A percentile compares a stretch with the other conserved stretches of the same genome.
Conservation (phyloP, 139 green algal genomes). For the Tetratostichococcus sp. region DNA sequence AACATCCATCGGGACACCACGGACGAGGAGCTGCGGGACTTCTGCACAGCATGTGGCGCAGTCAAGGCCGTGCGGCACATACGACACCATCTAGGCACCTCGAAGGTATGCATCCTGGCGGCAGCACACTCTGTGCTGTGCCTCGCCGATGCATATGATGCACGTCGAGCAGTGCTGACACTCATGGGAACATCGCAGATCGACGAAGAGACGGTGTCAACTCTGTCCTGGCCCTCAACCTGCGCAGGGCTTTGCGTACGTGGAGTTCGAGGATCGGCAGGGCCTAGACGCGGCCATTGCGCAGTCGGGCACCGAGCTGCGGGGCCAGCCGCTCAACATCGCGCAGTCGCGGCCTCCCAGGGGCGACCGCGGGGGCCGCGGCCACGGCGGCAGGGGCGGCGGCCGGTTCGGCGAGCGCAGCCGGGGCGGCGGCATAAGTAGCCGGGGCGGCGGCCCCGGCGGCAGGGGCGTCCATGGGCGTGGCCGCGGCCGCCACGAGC, state of each 20-base stretch:
- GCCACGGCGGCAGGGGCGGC: too few relatives aligned
- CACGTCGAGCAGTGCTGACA: too few relatives aligned
- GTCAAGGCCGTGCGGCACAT: conserved; percentile 51
- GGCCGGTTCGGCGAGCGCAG: too few relatives aligned
- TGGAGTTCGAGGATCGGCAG: conserved; percentile 60
- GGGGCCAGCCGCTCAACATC: conserved; percentile 52
- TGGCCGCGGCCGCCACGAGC: neutral
- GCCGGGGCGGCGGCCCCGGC: too few relatives aligned
- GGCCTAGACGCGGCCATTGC: conserved; percentile 43
- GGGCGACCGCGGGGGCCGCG: neutral
- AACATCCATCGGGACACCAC: conserved; percentile 23
- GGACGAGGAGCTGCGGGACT: conserved; percentile 31
- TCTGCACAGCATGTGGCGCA: conserved; percentile 46
- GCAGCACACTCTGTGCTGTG: too few relatives aligned
- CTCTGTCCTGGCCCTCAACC: too few relatives aligned
- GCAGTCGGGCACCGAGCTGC: conserved; percentile 32
- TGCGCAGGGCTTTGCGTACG: conserved; percentile 74
- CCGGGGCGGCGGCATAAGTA: too few relatives aligned
- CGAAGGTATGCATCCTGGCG: conserved; percentile 30
- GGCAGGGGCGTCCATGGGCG: too few relatives aligned
- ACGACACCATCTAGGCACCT: conserved; percentile 24
- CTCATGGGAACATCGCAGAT: too few relatives aligned
- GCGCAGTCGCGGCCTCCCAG: conserved; percentile 57
- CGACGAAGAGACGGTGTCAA: too few relatives aligned
- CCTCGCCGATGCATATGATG: too few relatives aligned